Evolutionary conservation across 306 rosid species (phyloP).

Genomic region (Fragaria ananassa): DNA sequence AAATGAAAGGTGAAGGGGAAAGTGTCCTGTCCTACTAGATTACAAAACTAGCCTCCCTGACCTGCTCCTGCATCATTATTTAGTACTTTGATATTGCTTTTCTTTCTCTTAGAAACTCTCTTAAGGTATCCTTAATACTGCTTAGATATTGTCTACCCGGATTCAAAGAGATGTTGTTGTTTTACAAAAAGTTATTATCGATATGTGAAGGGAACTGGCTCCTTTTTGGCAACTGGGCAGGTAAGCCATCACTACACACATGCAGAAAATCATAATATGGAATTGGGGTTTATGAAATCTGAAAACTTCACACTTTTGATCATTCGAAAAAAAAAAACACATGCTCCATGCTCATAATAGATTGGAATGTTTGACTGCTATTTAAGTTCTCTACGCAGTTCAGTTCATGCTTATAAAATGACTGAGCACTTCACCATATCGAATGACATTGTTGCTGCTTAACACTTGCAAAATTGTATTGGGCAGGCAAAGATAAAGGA

Average conservation of each 20-base stretch:
- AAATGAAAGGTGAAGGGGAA: background rate
- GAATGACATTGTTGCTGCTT: background rate
- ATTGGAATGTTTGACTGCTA: background rate
- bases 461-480: conserved; percentile 21
- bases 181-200: conserved; percentile 89
- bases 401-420: background rate
- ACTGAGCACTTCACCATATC: background rate
- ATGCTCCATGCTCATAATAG: background rate
- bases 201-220: conserved; percentile 96
- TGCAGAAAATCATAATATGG: background rate
- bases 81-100: conserved; percentile 1
- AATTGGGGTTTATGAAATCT: background rate
- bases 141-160: conserved; percentile 82
- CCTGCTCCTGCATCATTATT: background rate
- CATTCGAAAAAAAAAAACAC: background rate
- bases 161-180: conserved; percentile 93
- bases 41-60: background rate
- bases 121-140: conserved; percentile 35
- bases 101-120: background rate
- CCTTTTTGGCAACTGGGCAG: conserved; percentile 79
- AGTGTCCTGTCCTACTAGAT: background rate
- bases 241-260: conserved; percentile 35
- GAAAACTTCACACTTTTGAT: background rate
- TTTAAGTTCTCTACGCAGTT: background rate
- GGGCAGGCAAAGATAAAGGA: conserved; percentile 69